A percentile compares a stretch with the other conserved stretches of the same genome.
These are phyloP conservation scores for Colletotrichum neosansevieriae DNA, from an alignment of 2,329 filamentous ascomycete genomes.

Conservation along the genomic window DNA sequence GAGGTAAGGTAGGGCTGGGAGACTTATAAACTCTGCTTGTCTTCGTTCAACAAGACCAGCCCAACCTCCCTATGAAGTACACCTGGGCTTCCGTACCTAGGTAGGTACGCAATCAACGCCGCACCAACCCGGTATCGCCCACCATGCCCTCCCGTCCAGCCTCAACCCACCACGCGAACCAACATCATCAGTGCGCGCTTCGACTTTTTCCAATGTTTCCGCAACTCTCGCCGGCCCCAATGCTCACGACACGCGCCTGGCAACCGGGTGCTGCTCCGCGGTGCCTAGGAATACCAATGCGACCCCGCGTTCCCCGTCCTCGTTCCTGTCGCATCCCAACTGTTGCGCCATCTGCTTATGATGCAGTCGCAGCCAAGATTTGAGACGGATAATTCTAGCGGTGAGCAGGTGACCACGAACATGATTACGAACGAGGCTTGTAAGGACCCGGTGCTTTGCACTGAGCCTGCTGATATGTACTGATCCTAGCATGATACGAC, in stretches of 20 bases:
- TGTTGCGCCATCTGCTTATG: conserved; percentile 16
- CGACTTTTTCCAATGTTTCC: conserved; percentile 4
- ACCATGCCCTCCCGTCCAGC: conserved; percentile 5
- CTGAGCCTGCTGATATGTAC: conserved; percentile 8
- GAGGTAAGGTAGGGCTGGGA: background rate
- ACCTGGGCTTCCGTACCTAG: no score
- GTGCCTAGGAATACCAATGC: conserved; percentile 2
- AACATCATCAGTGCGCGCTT: background rate
- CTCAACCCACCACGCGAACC: background rate
- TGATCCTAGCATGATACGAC: conserved; percentile 7
- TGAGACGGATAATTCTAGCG: conserved; percentile 24
- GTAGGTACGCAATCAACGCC: background rate
- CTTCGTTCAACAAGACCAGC: conserved; percentile 1
- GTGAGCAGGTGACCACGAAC: conserved; percentile 28
- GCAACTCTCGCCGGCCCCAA: background rate
- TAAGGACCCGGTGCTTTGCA: conserved; percentile 27
- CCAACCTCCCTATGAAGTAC: background rate
- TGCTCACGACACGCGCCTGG: conserved; percentile 9
- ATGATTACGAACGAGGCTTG: conserved; percentile 24
- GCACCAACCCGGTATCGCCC: background rate
- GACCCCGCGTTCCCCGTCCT: conserved; percentile 11
- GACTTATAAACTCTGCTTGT: conserved; percentile 16
- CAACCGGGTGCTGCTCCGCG: conserved; percentile 17
- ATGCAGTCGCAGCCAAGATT: conserved; percentile 38
- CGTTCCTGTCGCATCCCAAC: conserved; percentile 4